Percentiles rank a stretch among this genome's conserved stretches.
phyloP scores from a whole-genome alignment of 371 early-diverging fungal species.

The Batkoa obscura region DNA sequence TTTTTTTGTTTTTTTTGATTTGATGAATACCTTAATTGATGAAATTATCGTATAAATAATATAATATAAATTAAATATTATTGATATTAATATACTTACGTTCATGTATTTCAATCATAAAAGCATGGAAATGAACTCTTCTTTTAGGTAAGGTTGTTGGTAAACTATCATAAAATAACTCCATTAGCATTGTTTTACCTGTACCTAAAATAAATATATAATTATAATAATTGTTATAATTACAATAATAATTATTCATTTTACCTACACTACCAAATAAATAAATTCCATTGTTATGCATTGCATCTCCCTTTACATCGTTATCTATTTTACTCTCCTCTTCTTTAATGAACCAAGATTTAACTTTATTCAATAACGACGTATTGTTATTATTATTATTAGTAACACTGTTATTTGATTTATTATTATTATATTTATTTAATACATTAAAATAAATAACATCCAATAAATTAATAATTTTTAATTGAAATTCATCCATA shows the following conservation, averaged over 20 bases:
- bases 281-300: background rate
- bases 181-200: conserved; percentile 96
- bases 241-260: background rate
- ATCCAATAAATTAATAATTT: background rate
- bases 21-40: conserved; percentile 28
- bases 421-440: background rate
- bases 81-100: conserved; percentile 13
- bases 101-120: conserved; percentile 82
- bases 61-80: background rate
- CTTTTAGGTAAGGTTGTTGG: conserved; percentile 40
- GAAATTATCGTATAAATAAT: too few relatives aligned
- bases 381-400: background rate
- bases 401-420: background rate
- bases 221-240: background rate
- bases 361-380: background rate
- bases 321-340: too few relatives aligned
- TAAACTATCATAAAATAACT: conserved; percentile 67
- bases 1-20: conserved; percentile 28
- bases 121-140: conserved; percentile 86
- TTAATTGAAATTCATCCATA: background rate
- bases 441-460: background rate
- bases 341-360: background rate
- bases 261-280: background rate
- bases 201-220: conserved; percentile 20
- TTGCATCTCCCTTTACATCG: background rate